A percentile compares a stretch with the other conserved stretches of the same genome.
Evolutionary conservation across 2,329 filamentous ascomycete species (phyloP).

Genomic region (Lecanoromycetidae sp.): DNA sequence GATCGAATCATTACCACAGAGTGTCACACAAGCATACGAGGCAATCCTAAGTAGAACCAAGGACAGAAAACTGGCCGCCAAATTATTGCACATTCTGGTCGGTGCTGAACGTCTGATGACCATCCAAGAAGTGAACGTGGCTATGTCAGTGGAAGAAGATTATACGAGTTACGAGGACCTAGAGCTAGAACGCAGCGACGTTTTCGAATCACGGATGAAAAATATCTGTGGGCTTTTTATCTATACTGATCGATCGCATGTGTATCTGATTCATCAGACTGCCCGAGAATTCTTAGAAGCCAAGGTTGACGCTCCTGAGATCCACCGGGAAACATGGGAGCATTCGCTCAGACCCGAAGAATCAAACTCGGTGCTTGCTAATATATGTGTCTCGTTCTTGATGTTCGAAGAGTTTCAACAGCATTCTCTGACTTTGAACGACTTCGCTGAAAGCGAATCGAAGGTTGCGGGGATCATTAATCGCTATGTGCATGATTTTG

Average conservation of each 20-base stretch:
- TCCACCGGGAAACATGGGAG: no score
- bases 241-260: slow-evolving; percentile 9
- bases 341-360: neutral
- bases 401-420: neutral
- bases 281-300: slow-evolving; percentile 21
- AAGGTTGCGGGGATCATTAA: no score
- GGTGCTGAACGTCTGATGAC: slow-evolving; percentile 25
- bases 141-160: slow-evolving; percentile 16
- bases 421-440: no score
- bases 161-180: neutral
- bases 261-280: slow-evolving; percentile 22
- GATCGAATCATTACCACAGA: slow-evolving; percentile 19
- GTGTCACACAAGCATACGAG: slow-evolving; percentile 25
- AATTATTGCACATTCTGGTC: slow-evolving; percentile 27
- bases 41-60: slow-evolving; percentile 25
- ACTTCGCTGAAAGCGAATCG: no score
- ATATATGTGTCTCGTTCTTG: neutral
- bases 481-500: no score
- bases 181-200: neutral
- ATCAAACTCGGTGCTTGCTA: neutral
- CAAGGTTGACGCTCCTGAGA: no score
- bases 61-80: slow-evolving; percentile 21
- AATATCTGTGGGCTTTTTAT: slow-evolving; percentile 19
- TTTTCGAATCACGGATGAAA: slow-evolving; percentile 11
- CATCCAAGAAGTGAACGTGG: slow-evolving; percentile 25